Evolutionary conservation across 2,329 filamentous ascomycete genomes (phyloP), one percentile per base, ranked within the genome.

Genomic region (Aspergillus ustus): DNA sequence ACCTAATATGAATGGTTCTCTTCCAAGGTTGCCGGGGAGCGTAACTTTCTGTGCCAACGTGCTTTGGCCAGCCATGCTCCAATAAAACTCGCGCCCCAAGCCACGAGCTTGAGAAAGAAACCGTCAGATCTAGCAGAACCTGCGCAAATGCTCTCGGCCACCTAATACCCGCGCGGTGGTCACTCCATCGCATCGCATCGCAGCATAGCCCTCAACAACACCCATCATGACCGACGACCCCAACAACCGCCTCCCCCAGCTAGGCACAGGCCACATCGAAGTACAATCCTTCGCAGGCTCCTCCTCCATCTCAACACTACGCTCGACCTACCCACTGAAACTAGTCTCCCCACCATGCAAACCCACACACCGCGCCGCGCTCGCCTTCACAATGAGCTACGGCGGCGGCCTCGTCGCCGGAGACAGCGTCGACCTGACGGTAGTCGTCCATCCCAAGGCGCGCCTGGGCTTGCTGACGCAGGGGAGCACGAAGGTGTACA

Each of bases 401-500:
- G 48, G 48, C n/a, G 48, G 48, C 9, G 48, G 48, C 5, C 48
- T 51, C n/a, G 48, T 51, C 25, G 48, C 48, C 48, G 48, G 48
- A 11, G 48, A 51, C 48, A 31, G 17, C 17, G 48, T 34, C 5
- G 9, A 29, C 7, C 25, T 51, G 4, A 51, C 22, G 1, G 48
- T 51, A 7, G 19, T 25, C 4, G 13, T 51, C 7, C 13, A 51
- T 11, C 25, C 11, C 22, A 29, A n/a, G 22, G 48, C 48, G 28
- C 48, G 48, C 22, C 48, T 51, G 9, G 48, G 22, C 25, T 17
- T 51, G 2, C 17, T 51, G 13, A 51, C 48, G 25, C 48, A 51
- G 8, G 48, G 48, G 6, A 51, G 48, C 48, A 51, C 48, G 29
- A 51, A 51, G n/a, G 48, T 51, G 28, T 51, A 51, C 48, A 51